Evolutionary conservation across 805 yeast genomes (phyloP).

Genomic region (Saccharomycopsis sp.): DNA sequence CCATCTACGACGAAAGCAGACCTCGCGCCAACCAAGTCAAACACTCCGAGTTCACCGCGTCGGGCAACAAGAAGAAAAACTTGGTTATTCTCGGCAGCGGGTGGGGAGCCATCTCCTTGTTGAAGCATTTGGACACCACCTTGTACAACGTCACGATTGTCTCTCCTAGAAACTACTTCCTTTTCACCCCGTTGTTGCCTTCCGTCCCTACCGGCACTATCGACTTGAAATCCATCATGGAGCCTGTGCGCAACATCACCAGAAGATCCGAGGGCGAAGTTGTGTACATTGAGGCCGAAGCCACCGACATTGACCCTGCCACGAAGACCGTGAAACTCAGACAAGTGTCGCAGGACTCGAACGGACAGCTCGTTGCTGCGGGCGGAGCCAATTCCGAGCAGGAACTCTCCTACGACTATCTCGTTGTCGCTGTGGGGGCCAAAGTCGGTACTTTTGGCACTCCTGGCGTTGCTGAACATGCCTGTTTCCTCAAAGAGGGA

Average conservation of each 20-base stretch:
- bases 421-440: slow-evolving; percentile 92
- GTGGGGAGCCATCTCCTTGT: slow-evolving; percentile 87
- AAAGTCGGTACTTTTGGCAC: slow-evolving; percentile 91
- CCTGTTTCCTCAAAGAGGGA: slow-evolving; percentile 84
- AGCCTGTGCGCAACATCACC: slow-evolving; percentile 83
- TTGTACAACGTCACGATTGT: slow-evolving; percentile 83
- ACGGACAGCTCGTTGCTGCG: slow-evolving; percentile 3
- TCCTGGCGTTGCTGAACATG: slow-evolving; percentile 87
- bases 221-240: slow-evolving; percentile 85
- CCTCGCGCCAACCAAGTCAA: slow-evolving; percentile 60
- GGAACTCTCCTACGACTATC: slow-evolving; percentile 62
- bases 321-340: slow-evolving; percentile 57
- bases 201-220: slow-evolving; percentile 93
- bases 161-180: slow-evolving; percentile 91
- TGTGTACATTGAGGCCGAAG: slow-evolving; percentile 83
- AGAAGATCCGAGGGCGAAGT: slow-evolving; percentile 75
- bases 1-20: slow-evolving; percentile 53
- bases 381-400: slow-evolving; percentile 35
- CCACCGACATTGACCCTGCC: slow-evolving; percentile 71
- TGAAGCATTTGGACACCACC: slow-evolving; percentile 79
- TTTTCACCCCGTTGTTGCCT: slow-evolving; percentile 93
- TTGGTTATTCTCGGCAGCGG: slow-evolving; percentile 79
- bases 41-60: slow-evolving; percentile 40
- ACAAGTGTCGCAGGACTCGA: slow-evolving; percentile 40
- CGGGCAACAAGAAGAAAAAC: slow-evolving; percentile 37